Base-by-base conservation (phyloP, 2,329 filamentous ascomycete genomes). In the Ceratocystis colombiana region DNA sequence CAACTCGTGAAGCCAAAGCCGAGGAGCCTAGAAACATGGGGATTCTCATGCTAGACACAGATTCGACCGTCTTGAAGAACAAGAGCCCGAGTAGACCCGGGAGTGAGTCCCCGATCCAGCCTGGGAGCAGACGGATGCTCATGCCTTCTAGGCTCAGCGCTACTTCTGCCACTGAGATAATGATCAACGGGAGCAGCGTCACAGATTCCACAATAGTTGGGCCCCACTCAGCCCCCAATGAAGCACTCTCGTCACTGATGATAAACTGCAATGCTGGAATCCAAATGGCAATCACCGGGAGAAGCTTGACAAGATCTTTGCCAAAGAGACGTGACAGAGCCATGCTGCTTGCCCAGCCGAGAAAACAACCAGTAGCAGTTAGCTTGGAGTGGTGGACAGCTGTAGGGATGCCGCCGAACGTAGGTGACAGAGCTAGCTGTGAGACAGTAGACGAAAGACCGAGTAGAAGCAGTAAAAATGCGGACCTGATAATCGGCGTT, bases 321-420 rank as follows among this genome's bases (percentile, higher is more conserved):
- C 20, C 25, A 5, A 37, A n/a, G 73, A 82, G 46, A 33, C 78
- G 75, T 65, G 75, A 77, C 46, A 89, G 72, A 12, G 80, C 77
- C 61, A 86, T 73, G 72, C 88, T 89, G 30, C 82, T 80, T 7
- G 88, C 81, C 82, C 89, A 89, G 44, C 90, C 90, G 17, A 85
- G 74, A 69, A 91, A 86, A 68, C 85, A 84, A 33, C 84, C 85
- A 2, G 82, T 77, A 71, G 85, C 85, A 69, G 90, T 78, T 68
- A 85, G 80, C 72, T 83, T 82, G 64, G 80, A 77, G 74, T 96
- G 93, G 74, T 87, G 88, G 70, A 87, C 79, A 1, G 84, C 82
- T 0, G 90, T 80, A 1, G 93, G 89, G 46, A 96, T 89, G 17
- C 87, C 85, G 64, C 94, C 94, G 75, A 95, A 97, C 10, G 95